These are phyloP conservation scores for Solanum chacoense DNA, from an alignment of 305 asterid species.

Conservation along the genomic window DNA sequence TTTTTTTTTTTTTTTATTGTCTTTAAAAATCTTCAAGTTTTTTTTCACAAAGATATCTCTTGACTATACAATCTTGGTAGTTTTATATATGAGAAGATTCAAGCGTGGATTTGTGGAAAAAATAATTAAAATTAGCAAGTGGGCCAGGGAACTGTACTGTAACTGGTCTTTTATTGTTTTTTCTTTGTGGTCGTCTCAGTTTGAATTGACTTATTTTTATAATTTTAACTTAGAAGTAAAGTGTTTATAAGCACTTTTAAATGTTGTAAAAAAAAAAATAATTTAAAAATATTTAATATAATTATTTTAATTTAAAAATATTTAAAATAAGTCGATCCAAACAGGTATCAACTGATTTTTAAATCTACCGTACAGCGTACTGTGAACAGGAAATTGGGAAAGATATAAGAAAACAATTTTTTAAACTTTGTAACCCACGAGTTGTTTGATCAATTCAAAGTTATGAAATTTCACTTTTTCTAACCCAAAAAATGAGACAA, in stretches of 20 bases:
- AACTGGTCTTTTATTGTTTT: background rate
- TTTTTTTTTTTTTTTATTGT: background rate
- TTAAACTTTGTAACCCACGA: conserved; percentile 26
- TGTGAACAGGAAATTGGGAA: conserved; percentile 12
- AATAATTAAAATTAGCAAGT: background rate
- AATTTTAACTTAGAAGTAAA: too few species aligned
- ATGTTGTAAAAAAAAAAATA: too few species aligned
- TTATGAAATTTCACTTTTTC: background rate
- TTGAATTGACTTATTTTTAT: too few species aligned
- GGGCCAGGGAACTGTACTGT: background rate
- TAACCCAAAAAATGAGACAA: background rate
- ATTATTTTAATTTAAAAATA: too few species aligned
- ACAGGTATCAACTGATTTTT: background rate
- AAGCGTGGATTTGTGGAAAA: background rate
- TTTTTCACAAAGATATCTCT: background rate
- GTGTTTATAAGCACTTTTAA: too few species aligned
- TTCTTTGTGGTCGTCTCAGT: accelerated
- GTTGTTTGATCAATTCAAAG: conserved; percentile 42
- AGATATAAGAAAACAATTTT: background rate
- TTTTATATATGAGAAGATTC: background rate
- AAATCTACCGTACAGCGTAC: conserved; percentile 16
- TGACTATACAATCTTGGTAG: background rate
- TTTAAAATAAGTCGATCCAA: too few species aligned
- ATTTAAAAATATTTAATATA: too few species aligned
- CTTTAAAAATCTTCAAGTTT: background rate